Conservation (phyloP, 441 rosid genomes). For the Gossypium davidsonii region DNA sequence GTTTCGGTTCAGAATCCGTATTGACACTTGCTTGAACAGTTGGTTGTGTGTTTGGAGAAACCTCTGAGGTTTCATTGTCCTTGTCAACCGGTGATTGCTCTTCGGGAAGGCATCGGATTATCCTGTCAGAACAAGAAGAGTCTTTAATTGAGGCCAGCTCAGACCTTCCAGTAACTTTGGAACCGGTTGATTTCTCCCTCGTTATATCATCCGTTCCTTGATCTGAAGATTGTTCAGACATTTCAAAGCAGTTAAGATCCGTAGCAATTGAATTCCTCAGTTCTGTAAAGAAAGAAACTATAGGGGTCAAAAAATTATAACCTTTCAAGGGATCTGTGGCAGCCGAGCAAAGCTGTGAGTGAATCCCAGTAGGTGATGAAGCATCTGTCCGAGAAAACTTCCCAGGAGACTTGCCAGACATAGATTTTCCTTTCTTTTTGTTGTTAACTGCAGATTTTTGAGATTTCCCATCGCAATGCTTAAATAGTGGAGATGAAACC, state of each 20-base stretch:
- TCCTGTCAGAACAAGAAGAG: slow-evolving; percentile 21
- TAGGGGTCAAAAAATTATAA: slow-evolving; percentile 12
- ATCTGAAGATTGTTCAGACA: slow-evolving; percentile 17
- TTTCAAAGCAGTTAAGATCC: slow-evolving; percentile 18
- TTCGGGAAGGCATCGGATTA: slow-evolving; percentile 15
- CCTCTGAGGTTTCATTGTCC: slow-evolving; percentile 8
- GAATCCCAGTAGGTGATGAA: slow-evolving; percentile 32
- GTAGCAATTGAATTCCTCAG: slow-evolving; percentile 36
- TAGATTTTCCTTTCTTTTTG: neutral
- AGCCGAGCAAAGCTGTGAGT: slow-evolving; percentile 24
- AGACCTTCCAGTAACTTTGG: slow-evolving; percentile 14
- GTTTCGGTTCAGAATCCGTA: slow-evolving; percentile 17
- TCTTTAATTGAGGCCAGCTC: slow-evolving; percentile 20
- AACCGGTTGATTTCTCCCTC: slow-evolving; percentile 17
- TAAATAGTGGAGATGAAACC: neutral
- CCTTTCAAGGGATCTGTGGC: slow-evolving; percentile 7
- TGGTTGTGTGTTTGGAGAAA: slow-evolving; percentile 8
- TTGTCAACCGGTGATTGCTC: slow-evolving; percentile 16
- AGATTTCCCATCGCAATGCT: neutral
- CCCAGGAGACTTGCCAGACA: neutral
- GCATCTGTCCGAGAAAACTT: slow-evolving; percentile 6
- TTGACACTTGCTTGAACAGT: slow-evolving; percentile 7
- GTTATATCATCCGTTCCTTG: slow-evolving; percentile 9
- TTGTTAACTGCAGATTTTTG: neutral
- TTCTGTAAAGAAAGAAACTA: slow-evolving; percentile 32